These are phyloP conservation scores for Yueomyces sinensis DNA, from an alignment of 805 yeast genomes.

Conservation along the genomic window DNA sequence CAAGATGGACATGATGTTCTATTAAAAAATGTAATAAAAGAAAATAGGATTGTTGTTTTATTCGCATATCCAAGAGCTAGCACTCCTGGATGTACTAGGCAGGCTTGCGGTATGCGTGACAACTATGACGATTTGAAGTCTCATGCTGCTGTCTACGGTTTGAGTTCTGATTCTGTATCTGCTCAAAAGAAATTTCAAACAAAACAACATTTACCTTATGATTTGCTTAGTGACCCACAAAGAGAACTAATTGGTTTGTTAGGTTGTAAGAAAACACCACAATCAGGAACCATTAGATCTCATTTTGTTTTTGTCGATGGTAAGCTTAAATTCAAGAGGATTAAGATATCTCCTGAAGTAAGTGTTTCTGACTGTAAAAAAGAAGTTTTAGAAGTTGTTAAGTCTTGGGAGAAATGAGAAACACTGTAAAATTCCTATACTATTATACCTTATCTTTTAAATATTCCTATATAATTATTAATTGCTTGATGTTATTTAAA, in stretches of 20 bases:
- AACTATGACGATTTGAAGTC: constrained; percentile 31
- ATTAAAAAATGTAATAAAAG: constrained; percentile 28
- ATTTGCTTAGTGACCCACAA: constrained; percentile 64
- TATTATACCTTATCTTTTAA: too few relatives aligned
- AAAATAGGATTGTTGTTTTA: constrained; percentile 35
- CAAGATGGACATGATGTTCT: constrained; percentile 58
- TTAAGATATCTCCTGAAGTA: constrained; percentile 36
- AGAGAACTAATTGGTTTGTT: constrained; percentile 53
- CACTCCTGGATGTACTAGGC: constrained; percentile 95
- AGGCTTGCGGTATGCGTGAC: constrained; percentile 79
- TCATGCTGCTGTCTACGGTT: constrained; percentile 52
- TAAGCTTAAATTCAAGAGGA: constrained; percentile 31
- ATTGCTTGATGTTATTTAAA: too few relatives aligned
- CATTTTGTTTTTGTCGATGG: constrained; percentile 87
- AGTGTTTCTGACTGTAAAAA: constrained; percentile 48
- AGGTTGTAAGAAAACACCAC: constrained; percentile 74
- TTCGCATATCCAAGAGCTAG: constrained; percentile 85
- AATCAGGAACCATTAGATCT: constrained; percentile 66
- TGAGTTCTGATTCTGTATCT: constrained; percentile 70
- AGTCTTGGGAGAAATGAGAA: too few relatives aligned
- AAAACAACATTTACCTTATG: constrained; percentile 63
- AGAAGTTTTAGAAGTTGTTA: constrained; percentile 35
- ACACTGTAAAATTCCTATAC: too few relatives aligned
- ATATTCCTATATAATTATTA: too few relatives aligned
- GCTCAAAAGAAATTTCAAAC: constrained; percentile 65